phyloP scores from a whole-genome alignment of 805 yeast species.

The Teunomyces barrocoloradensis region DNA sequence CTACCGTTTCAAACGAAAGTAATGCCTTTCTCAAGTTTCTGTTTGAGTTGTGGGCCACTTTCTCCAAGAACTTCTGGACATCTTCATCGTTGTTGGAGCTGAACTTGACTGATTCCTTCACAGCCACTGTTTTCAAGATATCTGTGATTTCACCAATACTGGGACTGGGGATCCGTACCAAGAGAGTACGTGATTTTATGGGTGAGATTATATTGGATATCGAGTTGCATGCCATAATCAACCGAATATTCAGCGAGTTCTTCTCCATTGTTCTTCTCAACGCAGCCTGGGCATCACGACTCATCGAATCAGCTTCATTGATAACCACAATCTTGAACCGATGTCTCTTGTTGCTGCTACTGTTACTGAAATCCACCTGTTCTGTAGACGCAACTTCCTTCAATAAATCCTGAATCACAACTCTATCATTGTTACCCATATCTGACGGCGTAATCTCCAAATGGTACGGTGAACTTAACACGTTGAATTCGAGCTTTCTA shows the following conservation, averaged over 20 bases:
- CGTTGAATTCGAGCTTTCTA: slow-evolving; percentile 84
- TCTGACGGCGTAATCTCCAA: slow-evolving; percentile 95
- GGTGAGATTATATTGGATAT: slow-evolving; percentile 93
- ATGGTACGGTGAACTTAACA: slow-evolving; percentile 88
- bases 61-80: slow-evolving; percentile 35
- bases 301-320: slow-evolving; percentile 86
- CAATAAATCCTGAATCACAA: slow-evolving; percentile 89
- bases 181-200: slow-evolving; percentile 85
- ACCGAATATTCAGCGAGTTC: slow-evolving; percentile 81
- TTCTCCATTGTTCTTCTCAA: slow-evolving; percentile 95
- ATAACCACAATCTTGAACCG: slow-evolving; percentile 79
- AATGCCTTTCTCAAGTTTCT: slow-evolving; percentile 79
- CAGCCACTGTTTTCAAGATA: slow-evolving; percentile 59
- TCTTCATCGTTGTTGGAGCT: slow-evolving; percentile 38
- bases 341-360: slow-evolving; percentile 41
- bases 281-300: slow-evolving; percentile 95
- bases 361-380: slow-evolving; percentile 76
- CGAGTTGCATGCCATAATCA: slow-evolving; percentile 82
- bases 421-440: slow-evolving; percentile 92
- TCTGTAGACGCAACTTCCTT: slow-evolving; percentile 95
- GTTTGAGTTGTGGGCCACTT: slow-evolving; percentile 54
- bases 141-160: slow-evolving; percentile 50
- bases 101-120: slow-evolving; percentile 46
- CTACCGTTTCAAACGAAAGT: slow-evolving; percentile 77
- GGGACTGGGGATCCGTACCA: slow-evolving; percentile 89